These are phyloP conservation scores for Bigelowiella natans DNA, from an alignment of 78 protist genomes.

Conservation along the genomic window DNA sequence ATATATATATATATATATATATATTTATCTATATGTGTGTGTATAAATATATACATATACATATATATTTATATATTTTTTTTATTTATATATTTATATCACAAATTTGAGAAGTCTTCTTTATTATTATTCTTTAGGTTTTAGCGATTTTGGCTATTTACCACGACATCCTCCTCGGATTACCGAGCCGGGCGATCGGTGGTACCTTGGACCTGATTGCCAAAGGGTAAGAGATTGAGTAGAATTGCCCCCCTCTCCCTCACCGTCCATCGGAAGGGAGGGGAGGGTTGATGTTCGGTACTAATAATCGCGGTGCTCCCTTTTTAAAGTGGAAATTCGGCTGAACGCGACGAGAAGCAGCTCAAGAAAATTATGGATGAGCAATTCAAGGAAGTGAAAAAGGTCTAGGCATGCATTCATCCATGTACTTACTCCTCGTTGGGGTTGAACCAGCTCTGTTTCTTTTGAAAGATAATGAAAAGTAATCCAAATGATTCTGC, in stretches of 20 bases:
- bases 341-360: not conserved
- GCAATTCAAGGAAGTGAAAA: not conserved
- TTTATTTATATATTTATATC: not conserved
- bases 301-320: no score
- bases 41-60: not conserved
- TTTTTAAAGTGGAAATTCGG: not conserved
- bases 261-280: no score
- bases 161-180: not conserved
- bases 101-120: no score
- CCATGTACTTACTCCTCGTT: not conserved
- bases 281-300: no score
- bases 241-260: no score
- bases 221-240: no score
- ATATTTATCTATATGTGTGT: not conserved
- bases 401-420: not conserved
- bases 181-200: not conserved
- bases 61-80: not conserved
- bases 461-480: not conserved
- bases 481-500: not conserved
- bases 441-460: not conserved
- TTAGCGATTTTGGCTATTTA: not conserved
- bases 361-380: not conserved
- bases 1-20: not conserved
- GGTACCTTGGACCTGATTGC: not conserved
- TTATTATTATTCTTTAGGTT: not conserved